Evolutionary conservation across 2,329 filamentous ascomycete species (phyloP).

Genomic region (Colletotrichum destructivum): DNA sequence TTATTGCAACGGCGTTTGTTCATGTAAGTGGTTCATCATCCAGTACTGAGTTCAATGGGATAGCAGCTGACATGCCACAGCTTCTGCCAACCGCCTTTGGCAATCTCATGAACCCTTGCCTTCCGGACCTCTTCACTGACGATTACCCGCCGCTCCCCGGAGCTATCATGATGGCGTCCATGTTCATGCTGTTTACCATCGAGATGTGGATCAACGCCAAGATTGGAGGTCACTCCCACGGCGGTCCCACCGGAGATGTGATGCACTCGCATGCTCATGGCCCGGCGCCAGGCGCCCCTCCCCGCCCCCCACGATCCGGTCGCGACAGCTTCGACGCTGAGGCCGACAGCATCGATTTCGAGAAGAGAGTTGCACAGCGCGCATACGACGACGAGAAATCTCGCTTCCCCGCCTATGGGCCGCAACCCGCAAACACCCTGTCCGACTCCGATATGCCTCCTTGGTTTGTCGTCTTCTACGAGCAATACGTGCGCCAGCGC

Average conservation of each 20-base stretch:
- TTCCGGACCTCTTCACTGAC: constrained; percentile 72
- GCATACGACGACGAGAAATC: constrained; percentile 57
- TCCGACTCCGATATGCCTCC: constrained; percentile 67
- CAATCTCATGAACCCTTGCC: constrained; percentile 66
- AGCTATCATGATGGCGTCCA: constrained; percentile 75
- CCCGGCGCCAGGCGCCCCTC: constrained; percentile 42
- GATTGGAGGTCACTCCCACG: constrained; percentile 72
- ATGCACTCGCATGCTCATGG: constrained; percentile 32
- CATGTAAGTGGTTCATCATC: constrained; percentile 65
- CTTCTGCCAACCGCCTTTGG: constrained; percentile 73
- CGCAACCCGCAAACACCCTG: constrained; percentile 46
- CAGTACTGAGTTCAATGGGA: not conserved
- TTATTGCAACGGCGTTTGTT: constrained; percentile 81
- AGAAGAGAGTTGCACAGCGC: constrained; percentile 59
- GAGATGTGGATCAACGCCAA: constrained; percentile 75
- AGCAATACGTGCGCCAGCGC: constrained; percentile 74
- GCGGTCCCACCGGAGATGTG: constrained; percentile 64
- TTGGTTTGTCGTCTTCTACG: constrained; percentile 75
- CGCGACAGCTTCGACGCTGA: constrained; percentile 54
- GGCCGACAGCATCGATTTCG: constrained; percentile 48
- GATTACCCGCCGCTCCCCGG: constrained; percentile 74
- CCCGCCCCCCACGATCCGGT: constrained; percentile 52
- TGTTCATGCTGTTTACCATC: constrained; percentile 74
- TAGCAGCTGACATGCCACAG: constrained; percentile 45
- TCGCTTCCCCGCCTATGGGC: constrained; percentile 45